Evolutionary conservation across 805 yeast genomes (phyloP), one percentile per base, ranked within the genome.

Genomic region (Nakazawaea molendinolei): DNA sequence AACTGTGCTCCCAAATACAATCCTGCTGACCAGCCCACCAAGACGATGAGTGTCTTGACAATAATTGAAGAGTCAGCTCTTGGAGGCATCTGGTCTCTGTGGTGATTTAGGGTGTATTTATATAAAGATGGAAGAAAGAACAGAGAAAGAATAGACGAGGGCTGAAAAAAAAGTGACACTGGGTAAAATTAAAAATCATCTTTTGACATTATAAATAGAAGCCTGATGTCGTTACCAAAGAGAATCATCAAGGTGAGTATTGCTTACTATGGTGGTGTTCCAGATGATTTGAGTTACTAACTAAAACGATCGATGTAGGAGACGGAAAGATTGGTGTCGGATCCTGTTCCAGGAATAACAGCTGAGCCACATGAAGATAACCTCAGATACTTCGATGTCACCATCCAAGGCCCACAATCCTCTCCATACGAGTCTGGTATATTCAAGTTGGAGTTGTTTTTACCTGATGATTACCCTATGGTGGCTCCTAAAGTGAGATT

Each of bases 391-490:
- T 92, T 92, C 52, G 85, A 86, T 45, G 98, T 92, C 18, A 76
- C 85, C 2, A 81, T 92, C 42, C 86, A 85, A 41, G 98, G 98
- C 0, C 98, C 98, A 8, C 67, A 72, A 21, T 80, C 82, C 36
- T 84, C 95, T 1, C 97, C 98, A 1, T 92, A 90, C 53, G 95
- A 90, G 53, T 53, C 60, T 36, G 86, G 87, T n/a, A 56, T 61
- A 37, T 92, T 92, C 64, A 69, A 81, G 46, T 65, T 92, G 41
- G 98, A 92, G 58, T 65, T 92, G 44, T 92, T 72, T 53, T 61
- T 92, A 44, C 97, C 98, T 2, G 97, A 92, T 53, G 98, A 92
- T 53, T 92, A 92, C 58, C 98, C 98, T 9, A 83, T 90, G 97
- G 86, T 86, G 51, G 95, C 98, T 0, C 98, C 98, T 34, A 89